phyloP scores from a whole-genome alignment of 1,284 basidiomycete species.

The Sanghuangporus baumii region DNA sequence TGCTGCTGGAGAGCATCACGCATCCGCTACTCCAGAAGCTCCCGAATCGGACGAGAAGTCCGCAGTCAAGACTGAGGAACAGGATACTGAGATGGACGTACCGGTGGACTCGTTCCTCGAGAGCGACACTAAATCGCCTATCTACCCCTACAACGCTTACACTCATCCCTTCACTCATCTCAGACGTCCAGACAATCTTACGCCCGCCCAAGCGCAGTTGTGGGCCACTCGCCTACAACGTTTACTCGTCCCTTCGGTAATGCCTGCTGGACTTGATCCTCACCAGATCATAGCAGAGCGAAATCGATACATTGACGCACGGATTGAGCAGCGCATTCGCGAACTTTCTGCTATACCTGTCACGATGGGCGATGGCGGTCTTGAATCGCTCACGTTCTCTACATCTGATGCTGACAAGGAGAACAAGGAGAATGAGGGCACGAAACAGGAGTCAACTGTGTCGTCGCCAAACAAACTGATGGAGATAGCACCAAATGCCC shows the following conservation, averaged over 20 bases:
- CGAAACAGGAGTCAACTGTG: conserved; percentile 17
- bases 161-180: conserved; percentile 79
- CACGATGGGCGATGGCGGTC: conserved; percentile 74
- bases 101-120: conserved; percentile 72
- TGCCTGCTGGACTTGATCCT: conserved; percentile 92
- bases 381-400: conserved; percentile 44
- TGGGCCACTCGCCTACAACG: conserved; percentile 74
- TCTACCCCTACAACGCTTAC: conserved; percentile 97
- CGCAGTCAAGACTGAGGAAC: conserved; percentile 27
- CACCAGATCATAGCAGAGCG: conserved; percentile 89
- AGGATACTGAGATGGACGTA: conserved; percentile 36
- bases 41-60: conserved; percentile 19
- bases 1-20: conserved; percentile 39
- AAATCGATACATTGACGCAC: conserved; percentile 85
- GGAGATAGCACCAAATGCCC: conserved; percentile 51
- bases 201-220: conserved; percentile 34
- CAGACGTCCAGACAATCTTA: conserved; percentile 54
- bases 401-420: conserved; percentile 41
- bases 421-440: conserved; percentile 30
- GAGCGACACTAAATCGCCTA: conserved; percentile 73
- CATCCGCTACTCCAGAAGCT: conserved; percentile 19
- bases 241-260: conserved; percentile 81
- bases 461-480: conserved; percentile 24
- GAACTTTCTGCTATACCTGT: conserved; percentile 85
- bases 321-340: conserved; percentile 83